Conservation (phyloP, 1,284 basidiomycete genomes). For the Cutaneotrichosporon cavernicola region DNA sequence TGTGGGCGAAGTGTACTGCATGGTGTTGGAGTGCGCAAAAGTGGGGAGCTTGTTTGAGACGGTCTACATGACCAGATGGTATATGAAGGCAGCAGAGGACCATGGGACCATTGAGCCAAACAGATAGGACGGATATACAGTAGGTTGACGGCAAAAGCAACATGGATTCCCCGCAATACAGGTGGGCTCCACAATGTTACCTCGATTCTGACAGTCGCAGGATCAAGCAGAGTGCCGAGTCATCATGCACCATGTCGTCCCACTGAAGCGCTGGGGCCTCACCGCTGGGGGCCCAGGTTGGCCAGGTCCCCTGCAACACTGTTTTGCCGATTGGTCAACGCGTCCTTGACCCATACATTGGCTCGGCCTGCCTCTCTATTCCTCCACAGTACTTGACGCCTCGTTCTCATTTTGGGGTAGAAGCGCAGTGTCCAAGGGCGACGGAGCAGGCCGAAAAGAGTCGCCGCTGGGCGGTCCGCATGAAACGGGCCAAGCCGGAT, state of each 20-base stretch:
- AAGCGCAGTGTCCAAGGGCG: no score
- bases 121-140: not conserved
- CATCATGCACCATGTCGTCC: no score
- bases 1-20: constrained; percentile 13
- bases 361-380: not conserved
- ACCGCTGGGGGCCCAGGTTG: no score
- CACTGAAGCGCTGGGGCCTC: not conserved
- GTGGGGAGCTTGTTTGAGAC: not conserved
- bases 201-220: no score
- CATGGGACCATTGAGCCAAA: not conserved
- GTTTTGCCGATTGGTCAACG: not conserved
- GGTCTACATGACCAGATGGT: not conserved
- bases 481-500: no score
- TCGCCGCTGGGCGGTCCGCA: no score
- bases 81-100: not conserved
- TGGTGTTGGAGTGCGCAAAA: not conserved
- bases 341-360: not conserved
- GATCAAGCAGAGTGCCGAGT: no score
- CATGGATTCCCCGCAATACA: not conserved
- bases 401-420: no score
- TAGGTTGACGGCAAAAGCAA: not conserved
- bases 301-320: not conserved
- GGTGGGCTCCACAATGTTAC: no score
- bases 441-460: no score
- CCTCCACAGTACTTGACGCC: no score